These are phyloP conservation scores for Hypoxylon perforatum DNA, from an alignment of 495 filamentous ascomycete genomes.

Conservation along the genomic window DNA sequence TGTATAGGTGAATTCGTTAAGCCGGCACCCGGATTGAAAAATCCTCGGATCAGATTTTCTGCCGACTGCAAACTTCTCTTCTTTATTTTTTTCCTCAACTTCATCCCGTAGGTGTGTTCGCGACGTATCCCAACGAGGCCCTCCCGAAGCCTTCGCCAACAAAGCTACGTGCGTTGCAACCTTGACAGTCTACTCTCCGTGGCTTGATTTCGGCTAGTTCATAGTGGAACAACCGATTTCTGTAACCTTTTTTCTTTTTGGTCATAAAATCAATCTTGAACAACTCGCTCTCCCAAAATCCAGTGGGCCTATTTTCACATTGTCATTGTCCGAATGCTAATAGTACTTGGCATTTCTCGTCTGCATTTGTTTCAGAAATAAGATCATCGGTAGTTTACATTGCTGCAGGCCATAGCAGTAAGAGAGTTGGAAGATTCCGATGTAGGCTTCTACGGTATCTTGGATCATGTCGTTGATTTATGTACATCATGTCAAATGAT, in stretches of 20 bases:
- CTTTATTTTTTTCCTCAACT: conserved; percentile 32
- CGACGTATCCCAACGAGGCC: background rate
- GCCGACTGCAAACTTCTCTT: conserved; percentile 25
- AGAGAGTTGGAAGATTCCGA: background rate
- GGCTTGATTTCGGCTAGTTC: conserved; percentile 27
- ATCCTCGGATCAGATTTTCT: conserved; percentile 32
- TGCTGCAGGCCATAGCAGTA: conserved; percentile 1
- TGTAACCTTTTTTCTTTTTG: conserved; percentile 19
- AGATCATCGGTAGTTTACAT: conserved; percentile 32
- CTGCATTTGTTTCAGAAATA: conserved; percentile 3
- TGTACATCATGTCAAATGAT: conserved; percentile 1
- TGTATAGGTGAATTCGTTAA: background rate
- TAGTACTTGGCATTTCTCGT: conserved; percentile 6
- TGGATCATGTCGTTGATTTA: conserved; percentile 3
- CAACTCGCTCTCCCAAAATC: background rate
- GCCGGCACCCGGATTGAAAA: conserved; percentile 8
- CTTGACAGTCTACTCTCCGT: background rate
- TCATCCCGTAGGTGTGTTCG: conserved; percentile 15
- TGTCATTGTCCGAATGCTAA: conserved; percentile 10
- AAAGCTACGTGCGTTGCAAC: background rate
- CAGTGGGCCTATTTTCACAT: background rate
- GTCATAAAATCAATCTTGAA: background rate
- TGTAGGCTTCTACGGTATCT: background rate
- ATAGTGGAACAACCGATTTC: conserved; percentile 37
- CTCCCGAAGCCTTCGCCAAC: background rate